These are phyloP conservation scores for Adansonia madagascariensis DNA, from an alignment of 441 rosid genomes.

Conservation along the genomic window DNA sequence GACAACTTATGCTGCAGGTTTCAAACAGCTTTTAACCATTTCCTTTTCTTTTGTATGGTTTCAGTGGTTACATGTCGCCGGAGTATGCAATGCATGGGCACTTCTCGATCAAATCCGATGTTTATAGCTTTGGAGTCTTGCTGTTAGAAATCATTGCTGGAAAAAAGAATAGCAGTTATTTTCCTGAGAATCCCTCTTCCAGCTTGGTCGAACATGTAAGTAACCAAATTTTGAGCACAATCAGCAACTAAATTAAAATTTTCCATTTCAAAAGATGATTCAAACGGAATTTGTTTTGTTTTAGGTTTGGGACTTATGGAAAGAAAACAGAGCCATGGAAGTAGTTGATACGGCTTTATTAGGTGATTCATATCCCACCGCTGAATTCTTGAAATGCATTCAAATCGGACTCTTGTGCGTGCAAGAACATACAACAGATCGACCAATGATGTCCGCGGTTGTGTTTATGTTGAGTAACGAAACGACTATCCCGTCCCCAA, in stretches of 20 bases:
- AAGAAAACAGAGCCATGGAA: background rate
- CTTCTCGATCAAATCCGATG: conserved; percentile 60
- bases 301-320: conserved; percentile 14
- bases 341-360: background rate
- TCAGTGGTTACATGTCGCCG: conserved; percentile 70
- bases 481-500: background rate
- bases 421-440: conserved; percentile 6
- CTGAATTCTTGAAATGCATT: background rate
- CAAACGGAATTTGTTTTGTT: background rate
- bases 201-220: conserved; percentile 55
- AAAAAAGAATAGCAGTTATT: conserved; percentile 39
- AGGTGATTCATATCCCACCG: background rate
- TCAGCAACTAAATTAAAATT: background rate
- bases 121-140: conserved; percentile 63
- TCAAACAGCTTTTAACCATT: background rate
- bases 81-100: conserved; percentile 59
- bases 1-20: background rate
- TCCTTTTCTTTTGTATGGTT: background rate
- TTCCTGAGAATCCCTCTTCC: conserved; percentile 28
- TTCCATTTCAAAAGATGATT: too few relatives aligned
- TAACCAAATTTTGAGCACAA: background rate
- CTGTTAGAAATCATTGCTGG: conserved; percentile 58
- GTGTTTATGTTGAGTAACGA: background rate
- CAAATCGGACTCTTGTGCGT: background rate
- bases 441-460: background rate